phyloP scores from a whole-genome alignment of 2,329 filamentous ascomycete genomes.

The Dichotomopilus funicola region DNA sequence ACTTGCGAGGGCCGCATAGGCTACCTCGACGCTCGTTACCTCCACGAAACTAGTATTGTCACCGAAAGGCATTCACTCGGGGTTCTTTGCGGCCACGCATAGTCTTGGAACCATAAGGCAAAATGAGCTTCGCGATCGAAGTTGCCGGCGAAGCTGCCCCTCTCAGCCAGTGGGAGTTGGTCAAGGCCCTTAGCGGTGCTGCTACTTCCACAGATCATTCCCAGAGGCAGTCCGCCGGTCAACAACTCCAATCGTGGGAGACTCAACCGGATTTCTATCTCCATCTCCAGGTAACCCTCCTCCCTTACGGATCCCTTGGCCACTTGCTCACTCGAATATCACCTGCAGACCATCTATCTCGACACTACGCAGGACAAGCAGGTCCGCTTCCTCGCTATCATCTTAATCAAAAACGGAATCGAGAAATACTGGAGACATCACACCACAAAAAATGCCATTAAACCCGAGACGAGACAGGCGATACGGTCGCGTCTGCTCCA shows the following conservation, averaged over 20 bases:
- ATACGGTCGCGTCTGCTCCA: constrained; percentile 72
- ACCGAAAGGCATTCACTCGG: too few relatives aligned
- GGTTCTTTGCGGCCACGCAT: too few relatives aligned
- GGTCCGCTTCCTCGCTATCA: constrained; percentile 81
- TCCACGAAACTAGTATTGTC: too few relatives aligned
- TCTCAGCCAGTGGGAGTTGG: constrained; percentile 56
- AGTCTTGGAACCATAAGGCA: constrained; percentile 1
- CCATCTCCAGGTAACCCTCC: constrained; percentile 53
- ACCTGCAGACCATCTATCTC: constrained; percentile 64
- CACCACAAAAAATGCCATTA: constrained; percentile 60
- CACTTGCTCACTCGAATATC: not conserved
- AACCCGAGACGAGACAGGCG: constrained; percentile 65
- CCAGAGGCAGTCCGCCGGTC: constrained; percentile 59
- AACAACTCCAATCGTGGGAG: constrained; percentile 70
- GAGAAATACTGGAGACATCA: constrained; percentile 78
- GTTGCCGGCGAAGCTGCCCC: constrained; percentile 75
- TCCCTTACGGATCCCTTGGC: constrained; percentile 2
- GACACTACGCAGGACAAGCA: constrained; percentile 70
- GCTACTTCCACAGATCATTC: constrained; percentile 56
- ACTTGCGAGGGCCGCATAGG: too few relatives aligned
- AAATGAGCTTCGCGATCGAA: constrained; percentile 68
- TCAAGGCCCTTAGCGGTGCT: constrained; percentile 51
- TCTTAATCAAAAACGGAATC: constrained; percentile 94
- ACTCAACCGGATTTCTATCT: constrained; percentile 59
- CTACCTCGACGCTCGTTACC: too few relatives aligned